These are phyloP conservation scores for Saccharomyces hybrid DNA, from an alignment of 1,139 yeast genomes.

Conservation along the genomic window DNA sequence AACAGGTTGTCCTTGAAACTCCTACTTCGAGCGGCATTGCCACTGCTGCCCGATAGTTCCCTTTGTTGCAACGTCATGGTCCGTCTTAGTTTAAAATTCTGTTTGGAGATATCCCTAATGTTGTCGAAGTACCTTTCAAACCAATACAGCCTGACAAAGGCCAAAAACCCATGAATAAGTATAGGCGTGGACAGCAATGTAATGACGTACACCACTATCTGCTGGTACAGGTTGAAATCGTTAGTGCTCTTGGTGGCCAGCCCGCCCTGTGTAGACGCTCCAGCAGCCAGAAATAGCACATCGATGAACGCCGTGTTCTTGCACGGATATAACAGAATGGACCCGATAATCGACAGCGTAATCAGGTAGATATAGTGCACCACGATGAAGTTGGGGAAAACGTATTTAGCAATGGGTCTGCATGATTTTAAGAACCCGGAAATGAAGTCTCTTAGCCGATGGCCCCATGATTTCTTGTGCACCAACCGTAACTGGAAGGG, in stretches of 20 bases:
- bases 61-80: conserved; percentile 46
- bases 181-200: conserved; percentile 76
- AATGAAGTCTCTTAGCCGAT: conserved; percentile 31
- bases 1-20: conserved; percentile 25
- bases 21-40: conserved; percentile 31
- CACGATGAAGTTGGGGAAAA: conserved; percentile 69
- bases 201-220: conserved; percentile 51
- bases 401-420: conserved; percentile 43
- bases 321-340: conserved; percentile 66
- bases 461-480: conserved; percentile 31
- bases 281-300: conserved; percentile 63
- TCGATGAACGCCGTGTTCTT: conserved; percentile 62
- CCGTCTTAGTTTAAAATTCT: conserved; percentile 69
- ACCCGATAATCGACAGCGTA: conserved; percentile 48
- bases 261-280: conserved; percentile 86
- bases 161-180: conserved; percentile 71
- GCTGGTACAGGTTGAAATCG: conserved; percentile 61
- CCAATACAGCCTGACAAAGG: conserved; percentile 74
- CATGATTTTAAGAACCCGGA: conserved; percentile 23
- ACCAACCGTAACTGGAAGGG: neutral
- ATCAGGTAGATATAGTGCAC: conserved; percentile 66
- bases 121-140: conserved; percentile 80
- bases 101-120: conserved; percentile 64
- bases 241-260: conserved; percentile 67
- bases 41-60: conserved; percentile 39